Evolutionary conservation across 2,329 filamentous ascomycete genomes (phyloP), one percentile per base, ranked within the genome.

Genomic region (Rhynchosporium agropyri): DNA sequence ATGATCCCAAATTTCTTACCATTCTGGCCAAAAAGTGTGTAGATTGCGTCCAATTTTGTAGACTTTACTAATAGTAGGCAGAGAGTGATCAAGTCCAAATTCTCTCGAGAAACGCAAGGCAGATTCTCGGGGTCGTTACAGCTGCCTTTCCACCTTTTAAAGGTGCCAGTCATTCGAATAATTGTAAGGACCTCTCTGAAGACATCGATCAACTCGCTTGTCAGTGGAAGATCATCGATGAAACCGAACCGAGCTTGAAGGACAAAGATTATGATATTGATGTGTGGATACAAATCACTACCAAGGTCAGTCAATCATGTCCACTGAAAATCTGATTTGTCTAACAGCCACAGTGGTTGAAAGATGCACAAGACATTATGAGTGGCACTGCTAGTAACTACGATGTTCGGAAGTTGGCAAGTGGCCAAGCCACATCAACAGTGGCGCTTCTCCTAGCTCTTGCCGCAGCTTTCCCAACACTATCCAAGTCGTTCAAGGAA

Each of bases 311-410:
- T 56, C 31, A 59, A 2, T 67, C 1, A 38, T 3, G 31, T 42
- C 28, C 9, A 28, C 10, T 20, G 26, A 33, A n/a, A 28, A 36
- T 46, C 31, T 40, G 31, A 31, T 46, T 31, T 43, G 28, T 63
- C 67, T 72, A 64, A 73, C 63, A 26, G 10, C 42, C 26, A 15
- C 68, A 78, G 63, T 79, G 80, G 43, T 76, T 78, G 58, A 75
- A 75, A 6, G 76, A 81, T 20, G 72, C 70, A 28, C 95, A 98
- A 74, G 81, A 84, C 28, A 78, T 92, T 15, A 90, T 99, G 83
- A 96, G 91, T 70, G 89, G 87, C 71, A 92, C 95, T 74, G 93
- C 95, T 4, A 97, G 92, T 75, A 96, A 97, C 74, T 99, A 99
- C 74, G 84, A 96, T 72, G 80, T 96, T 66, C 72, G 81, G 0